A percentile compares a stretch with the other conserved stretches of the same genome.
phyloP scores from a whole-genome alignment of 768 basidiomycete species.

The Cystobasidium tubakii region DNA sequence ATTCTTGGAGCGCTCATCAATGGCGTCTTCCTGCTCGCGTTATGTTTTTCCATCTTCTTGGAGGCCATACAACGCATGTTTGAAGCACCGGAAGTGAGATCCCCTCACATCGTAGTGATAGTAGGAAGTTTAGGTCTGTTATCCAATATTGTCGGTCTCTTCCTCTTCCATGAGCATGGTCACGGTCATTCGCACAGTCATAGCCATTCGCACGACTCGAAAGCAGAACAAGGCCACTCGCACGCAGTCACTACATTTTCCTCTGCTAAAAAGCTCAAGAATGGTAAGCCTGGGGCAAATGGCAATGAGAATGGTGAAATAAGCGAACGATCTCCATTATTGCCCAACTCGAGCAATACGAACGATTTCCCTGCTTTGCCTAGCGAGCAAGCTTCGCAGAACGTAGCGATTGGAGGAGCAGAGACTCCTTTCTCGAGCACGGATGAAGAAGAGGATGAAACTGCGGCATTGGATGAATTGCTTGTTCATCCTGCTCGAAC shows the following conservation, averaged over 20 bases:
- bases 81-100: slow-evolving; percentile 85
- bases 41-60: slow-evolving; percentile 90
- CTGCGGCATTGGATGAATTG: slow-evolving; percentile 52
- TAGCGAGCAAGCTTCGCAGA: background rate
- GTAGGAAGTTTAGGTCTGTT: slow-evolving; percentile 83
- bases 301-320: background rate
- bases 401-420: background rate
- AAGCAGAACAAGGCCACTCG: slow-evolving; percentile 39
- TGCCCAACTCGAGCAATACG: background rate
- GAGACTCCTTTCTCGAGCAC: slow-evolving; percentile 9
- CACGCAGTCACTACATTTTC: background rate
- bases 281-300: background rate
- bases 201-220: slow-evolving; percentile 90
- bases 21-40: slow-evolving; percentile 90
- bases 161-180: slow-evolving; percentile 73
- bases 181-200: slow-evolving; percentile 59
- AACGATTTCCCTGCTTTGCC: slow-evolving; percentile 1
- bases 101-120: slow-evolving; percentile 76
- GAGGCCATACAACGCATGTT: slow-evolving; percentile 91
- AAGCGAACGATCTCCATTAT: slow-evolving; percentile 11
- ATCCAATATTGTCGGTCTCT: slow-evolving; percentile 85
- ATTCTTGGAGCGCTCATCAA: slow-evolving; percentile 85
- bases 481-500: slow-evolving; percentile 59
- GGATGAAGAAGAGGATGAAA: slow-evolving; percentile 30
- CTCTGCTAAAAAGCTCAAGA: slow-evolving; percentile 2